Evolutionary conservation across 2,329 filamentous ascomycete species (phyloP).

Genomic region (Trichoderma afroharzianum): DNA sequence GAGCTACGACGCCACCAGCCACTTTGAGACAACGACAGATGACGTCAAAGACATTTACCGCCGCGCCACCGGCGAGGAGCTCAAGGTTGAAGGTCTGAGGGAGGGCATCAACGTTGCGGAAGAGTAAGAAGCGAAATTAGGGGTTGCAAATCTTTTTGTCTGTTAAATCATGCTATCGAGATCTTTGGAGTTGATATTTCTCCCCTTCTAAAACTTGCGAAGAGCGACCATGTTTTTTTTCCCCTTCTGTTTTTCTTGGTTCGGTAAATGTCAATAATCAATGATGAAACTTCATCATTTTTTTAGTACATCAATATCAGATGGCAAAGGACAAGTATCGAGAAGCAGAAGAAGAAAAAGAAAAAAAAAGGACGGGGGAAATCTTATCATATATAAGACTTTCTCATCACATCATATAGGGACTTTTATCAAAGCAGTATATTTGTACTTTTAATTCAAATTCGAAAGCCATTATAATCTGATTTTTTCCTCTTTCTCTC

Average conservation of each 20-base stretch:
- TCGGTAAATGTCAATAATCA: slow-evolving; percentile 18
- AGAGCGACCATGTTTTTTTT: slow-evolving; percentile 10
- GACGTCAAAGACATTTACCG: slow-evolving; percentile 93
- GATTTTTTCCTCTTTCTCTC: neutral
- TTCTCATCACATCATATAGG: neutral
- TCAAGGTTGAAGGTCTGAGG: slow-evolving; percentile 82
- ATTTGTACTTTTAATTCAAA: slow-evolving; percentile 13
- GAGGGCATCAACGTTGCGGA: slow-evolving; percentile 73
- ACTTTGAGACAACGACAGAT: slow-evolving; percentile 90
- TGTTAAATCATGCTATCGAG: slow-evolving; percentile 8
- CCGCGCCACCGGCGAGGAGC: slow-evolving; percentile 76
- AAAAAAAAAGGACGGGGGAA: neutral
- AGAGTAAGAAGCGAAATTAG: slow-evolving; percentile 45
- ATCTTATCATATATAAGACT: neutral
- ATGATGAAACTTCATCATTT: neutral
- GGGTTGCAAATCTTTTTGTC: slow-evolving; percentile 9
- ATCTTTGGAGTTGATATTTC: slow-evolving; percentile 14
- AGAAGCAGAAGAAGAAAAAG: neutral
- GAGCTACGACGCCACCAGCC: slow-evolving; percentile 96
- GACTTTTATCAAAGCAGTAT: slow-evolving; percentile 1
- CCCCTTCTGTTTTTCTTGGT: neutral
- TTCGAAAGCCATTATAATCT: neutral
- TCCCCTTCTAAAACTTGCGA: neutral
- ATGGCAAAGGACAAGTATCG: neutral
- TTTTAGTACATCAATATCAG: neutral